Evolutionary conservation across 2,329 filamentous ascomycete genomes (phyloP).

Genomic region (Chaetomium strumarium): DNA sequence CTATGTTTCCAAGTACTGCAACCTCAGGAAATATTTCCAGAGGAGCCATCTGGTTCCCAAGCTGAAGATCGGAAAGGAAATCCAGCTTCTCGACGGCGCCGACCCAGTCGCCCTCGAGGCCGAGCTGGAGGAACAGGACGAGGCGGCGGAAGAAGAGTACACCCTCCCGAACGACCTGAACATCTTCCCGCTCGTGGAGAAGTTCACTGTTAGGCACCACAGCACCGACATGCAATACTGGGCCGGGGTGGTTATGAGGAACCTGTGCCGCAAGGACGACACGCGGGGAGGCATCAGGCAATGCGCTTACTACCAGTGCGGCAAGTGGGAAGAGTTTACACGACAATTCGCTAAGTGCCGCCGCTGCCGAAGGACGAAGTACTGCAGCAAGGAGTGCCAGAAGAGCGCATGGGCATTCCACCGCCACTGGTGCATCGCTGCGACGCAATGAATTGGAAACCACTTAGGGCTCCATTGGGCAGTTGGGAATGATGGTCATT

Average conservation of each 20-base stretch:
- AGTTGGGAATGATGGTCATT: constrained; percentile 14
- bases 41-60: constrained; percentile 87
- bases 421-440: constrained; percentile 91
- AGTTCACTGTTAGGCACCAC: constrained; percentile 93
- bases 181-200: constrained; percentile 96
- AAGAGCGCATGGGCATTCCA: constrained; percentile 99
- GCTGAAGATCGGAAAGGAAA: constrained; percentile 81
- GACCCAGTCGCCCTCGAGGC: constrained; percentile 32
- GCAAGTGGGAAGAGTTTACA: constrained; percentile 96
- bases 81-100: constrained; percentile 72
- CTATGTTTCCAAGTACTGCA: constrained; percentile 98
- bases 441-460: constrained; percentile 41
- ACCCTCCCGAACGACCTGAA: constrained; percentile 91
- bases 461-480: not conserved
- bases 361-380: constrained; percentile 91
- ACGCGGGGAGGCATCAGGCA: constrained; percentile 89
- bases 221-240: constrained; percentile 99
- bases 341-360: constrained; percentile 97
- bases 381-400: constrained; percentile 99
- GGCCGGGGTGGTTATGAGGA: constrained; percentile 98
- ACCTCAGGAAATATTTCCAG: constrained; percentile 91
- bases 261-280: constrained; percentile 96
- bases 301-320: constrained; percentile 96
- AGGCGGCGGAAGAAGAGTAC: constrained; percentile 78
- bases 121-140: constrained; percentile 42